Conservation (phyloP, 2,329 filamentous ascomycete species). For the Calonectria montana region DNA sequence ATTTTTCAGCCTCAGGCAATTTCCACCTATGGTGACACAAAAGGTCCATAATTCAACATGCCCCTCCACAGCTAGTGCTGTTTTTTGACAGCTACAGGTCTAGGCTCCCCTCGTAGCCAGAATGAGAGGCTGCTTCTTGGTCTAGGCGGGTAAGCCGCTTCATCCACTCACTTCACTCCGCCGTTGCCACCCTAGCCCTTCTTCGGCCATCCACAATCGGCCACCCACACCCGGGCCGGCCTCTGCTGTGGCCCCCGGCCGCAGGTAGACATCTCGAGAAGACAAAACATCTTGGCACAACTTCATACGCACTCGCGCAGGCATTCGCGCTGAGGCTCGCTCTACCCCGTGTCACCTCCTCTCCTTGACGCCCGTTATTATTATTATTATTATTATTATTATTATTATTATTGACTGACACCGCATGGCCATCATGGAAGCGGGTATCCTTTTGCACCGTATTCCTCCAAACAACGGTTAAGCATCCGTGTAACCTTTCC, state of each 20-base stretch:
- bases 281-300: not conserved
- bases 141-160: not conserved
- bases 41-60: not conserved
- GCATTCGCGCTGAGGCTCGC: not conserved
- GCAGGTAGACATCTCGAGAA: slow-evolving; percentile 4
- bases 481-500: not conserved
- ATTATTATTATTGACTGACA: not conserved
- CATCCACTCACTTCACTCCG: slow-evolving; percentile 1
- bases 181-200: slow-evolving; percentile 14
- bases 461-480: not conserved
- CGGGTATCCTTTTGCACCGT: not conserved
- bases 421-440: not conserved
- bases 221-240: slow-evolving; percentile 4
- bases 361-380: slow-evolving; percentile 1
- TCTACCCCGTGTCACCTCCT: not conserved
- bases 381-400: too few relatives aligned
- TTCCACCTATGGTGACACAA: not conserved
- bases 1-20: not conserved
- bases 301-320: not conserved
- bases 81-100: not conserved
- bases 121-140: not conserved
- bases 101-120: not conserved
- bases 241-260: slow-evolving; percentile 7
- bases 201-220: slow-evolving; percentile 1
- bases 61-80: slow-evolving; percentile 3